A percentile compares a stretch with the other conserved stretches of the same genome.
Conservation (phyloP, 1,284 basidiomycete genomes). For the Mycena citricolor region DNA sequence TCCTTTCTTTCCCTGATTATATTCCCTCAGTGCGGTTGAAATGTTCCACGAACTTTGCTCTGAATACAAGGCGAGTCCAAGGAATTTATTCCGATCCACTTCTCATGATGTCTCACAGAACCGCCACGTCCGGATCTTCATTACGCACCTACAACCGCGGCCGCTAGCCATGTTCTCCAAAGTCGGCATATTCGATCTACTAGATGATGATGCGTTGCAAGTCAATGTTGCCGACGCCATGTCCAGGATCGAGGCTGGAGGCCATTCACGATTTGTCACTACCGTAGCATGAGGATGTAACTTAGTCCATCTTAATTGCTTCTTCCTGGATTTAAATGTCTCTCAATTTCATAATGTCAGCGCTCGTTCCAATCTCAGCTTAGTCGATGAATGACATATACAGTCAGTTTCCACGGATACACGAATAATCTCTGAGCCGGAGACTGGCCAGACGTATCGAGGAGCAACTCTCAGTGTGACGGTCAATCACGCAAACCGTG, state of each 20-base stretch:
- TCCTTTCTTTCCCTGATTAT: slow-evolving; percentile 5
- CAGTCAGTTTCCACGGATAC: no score
- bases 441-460: no score
- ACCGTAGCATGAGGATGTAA: no score
- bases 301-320: slow-evolving; percentile 1
- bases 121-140: slow-evolving; percentile 73
- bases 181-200: slow-evolving; percentile 63
- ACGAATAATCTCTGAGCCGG: no score
- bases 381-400: no score
- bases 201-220: slow-evolving; percentile 72
- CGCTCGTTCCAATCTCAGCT: no score
- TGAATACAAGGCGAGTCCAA: slow-evolving; percentile 62
- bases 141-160: slow-evolving; percentile 70
- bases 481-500: no score
- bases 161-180: slow-evolving; percentile 62
- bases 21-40: slow-evolving; percentile 66
- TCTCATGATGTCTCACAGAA: slow-evolving; percentile 36
- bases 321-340: no score
- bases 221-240: slow-evolving; percentile 72
- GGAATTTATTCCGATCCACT: slow-evolving; percentile 2
- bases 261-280: no score
- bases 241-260: slow-evolving; percentile 42
- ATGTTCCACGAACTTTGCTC: slow-evolving; percentile 81
- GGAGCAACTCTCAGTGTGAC: no score
- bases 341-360: no score